phyloP scores from a whole-genome alignment of 2,329 filamentous ascomycete genomes.

The Seiridium unicorne region DNA sequence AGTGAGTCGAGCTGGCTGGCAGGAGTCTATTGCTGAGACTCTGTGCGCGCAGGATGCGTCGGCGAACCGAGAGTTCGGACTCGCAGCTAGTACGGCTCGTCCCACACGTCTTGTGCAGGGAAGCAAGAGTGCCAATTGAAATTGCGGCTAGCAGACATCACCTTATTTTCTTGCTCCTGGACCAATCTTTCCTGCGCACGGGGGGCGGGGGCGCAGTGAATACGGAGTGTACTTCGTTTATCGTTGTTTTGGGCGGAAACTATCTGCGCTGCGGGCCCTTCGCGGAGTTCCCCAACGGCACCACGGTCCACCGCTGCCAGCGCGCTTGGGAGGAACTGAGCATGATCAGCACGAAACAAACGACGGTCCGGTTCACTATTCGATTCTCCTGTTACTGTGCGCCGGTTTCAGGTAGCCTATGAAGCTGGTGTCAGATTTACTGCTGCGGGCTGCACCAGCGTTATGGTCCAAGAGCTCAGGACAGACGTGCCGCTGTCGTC shows the following conservation, averaged over 20 bases:
- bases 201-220: background rate
- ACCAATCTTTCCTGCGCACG: background rate
- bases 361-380: conserved; percentile 7
- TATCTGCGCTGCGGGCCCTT: conserved; percentile 19
- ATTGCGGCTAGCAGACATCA: conserved; percentile 8
- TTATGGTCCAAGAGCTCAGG: conserved; percentile 6
- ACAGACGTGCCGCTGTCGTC: background rate
- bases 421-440: conserved; percentile 13
- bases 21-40: background rate
- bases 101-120: background rate
- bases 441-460: conserved; percentile 2
- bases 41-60: background rate
- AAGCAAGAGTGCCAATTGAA: background rate
- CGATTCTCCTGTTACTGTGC: conserved; percentile 14
- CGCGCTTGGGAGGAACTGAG: conserved; percentile 11
- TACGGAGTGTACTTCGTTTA: conserved; percentile 12
- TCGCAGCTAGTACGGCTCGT: conserved; percentile 2
- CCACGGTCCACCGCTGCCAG: conserved; percentile 22
- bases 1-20: background rate
- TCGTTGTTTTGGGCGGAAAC: conserved; percentile 1
- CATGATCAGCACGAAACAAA: conserved; percentile 22
- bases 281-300: conserved; percentile 33
- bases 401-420: conserved; percentile 16
- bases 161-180: conserved; percentile 6
- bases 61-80: conserved; percentile 9